Percentiles rank a stretch among this genome's conserved stretches.
phyloP scores from a whole-genome alignment of 2,329 filamentous ascomycete species.

The Raffaelea arxii region DNA sequence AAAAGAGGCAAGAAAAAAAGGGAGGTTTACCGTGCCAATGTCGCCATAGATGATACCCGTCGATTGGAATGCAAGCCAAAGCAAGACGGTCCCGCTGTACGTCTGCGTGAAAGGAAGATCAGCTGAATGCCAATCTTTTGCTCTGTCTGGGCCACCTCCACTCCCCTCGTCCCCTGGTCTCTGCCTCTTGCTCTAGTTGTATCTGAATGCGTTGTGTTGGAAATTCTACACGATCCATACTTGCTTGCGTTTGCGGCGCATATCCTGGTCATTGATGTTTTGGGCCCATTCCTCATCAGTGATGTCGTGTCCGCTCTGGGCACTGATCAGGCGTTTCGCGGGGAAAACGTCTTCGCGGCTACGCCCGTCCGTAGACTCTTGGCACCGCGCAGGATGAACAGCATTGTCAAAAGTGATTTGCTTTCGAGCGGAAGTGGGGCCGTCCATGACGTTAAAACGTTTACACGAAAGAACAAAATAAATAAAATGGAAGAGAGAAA shows the following conservation, averaged over 20 bases:
- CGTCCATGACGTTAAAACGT: neutral
- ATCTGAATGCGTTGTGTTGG: neutral
- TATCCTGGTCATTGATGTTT: conserved; percentile 9
- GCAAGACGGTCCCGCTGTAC: conserved; percentile 14
- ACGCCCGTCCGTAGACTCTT: neutral
- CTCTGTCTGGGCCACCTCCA: neutral
- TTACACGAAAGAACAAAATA: too few species aligned
- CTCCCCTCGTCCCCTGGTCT: neutral
- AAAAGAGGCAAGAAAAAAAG: conserved; percentile 1
- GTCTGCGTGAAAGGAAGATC: conserved; percentile 10
- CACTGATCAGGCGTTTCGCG: neutral
- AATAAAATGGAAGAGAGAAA: too few species aligned
- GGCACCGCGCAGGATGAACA: conserved; percentile 3
- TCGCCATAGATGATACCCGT: conserved; percentile 61
- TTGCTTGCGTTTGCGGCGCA: conserved; percentile 11
- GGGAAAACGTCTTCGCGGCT: neutral
- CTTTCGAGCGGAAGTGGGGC: neutral
- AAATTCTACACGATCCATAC: conserved; percentile 6
- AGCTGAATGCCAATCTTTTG: conserved; percentile 2
- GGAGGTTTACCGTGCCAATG: conserved; percentile 37
- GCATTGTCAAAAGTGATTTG: conserved; percentile 5
- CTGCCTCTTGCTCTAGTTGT: neutral
- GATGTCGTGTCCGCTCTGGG: conserved; percentile 2
- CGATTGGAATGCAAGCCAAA: conserved; percentile 52
- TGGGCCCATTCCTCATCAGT: conserved; percentile 13